These are phyloP conservation scores for Starmerella sp. DNA, from an alignment of 805 yeast genomes.

Conservation along the genomic window DNA sequence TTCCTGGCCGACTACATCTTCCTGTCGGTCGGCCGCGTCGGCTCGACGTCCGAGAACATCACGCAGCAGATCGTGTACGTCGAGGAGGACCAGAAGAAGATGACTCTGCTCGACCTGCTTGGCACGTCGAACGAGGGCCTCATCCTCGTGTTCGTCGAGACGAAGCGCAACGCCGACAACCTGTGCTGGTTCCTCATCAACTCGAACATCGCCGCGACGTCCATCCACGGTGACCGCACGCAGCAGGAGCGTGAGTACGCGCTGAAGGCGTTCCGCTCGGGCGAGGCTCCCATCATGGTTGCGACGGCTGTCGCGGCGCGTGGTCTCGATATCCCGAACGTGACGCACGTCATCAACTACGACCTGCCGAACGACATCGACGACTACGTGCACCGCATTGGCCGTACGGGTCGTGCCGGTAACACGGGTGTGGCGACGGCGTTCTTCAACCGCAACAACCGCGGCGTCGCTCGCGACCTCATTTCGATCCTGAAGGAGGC, in stretches of 20 bases:
- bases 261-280: conserved; percentile 81
- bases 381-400: conserved; percentile 98
- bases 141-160: conserved; percentile 92
- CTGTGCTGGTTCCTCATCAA: conserved; percentile 82
- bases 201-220: conserved; percentile 91
- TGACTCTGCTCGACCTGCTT: conserved; percentile 78
- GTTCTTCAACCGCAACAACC: conserved; percentile 92
- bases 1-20: conserved; percentile 92
- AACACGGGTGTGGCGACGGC: conserved; percentile 98
- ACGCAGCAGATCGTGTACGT: conserved; percentile 89
- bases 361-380: conserved; percentile 95
- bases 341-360: conserved; percentile 92
- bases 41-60: conserved; percentile 96
- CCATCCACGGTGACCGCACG: conserved; percentile 98
- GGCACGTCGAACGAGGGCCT: conserved; percentile 64
- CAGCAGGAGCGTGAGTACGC: conserved; percentile 98
- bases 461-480: conserved; percentile 76
- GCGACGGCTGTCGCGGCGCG: conserved; percentile 99
- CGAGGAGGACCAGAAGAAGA: conserved; percentile 85
- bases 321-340: conserved; percentile 99
- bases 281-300: conserved; percentile 85
- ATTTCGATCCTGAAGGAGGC: conserved; percentile 84
- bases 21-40: conserved; percentile 97
- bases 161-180: conserved; percentile 96
- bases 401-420: conserved; percentile 99